phyloP scores from a whole-genome alignment of 1,139 yeast genomes.

The Saccharomyces hybrid region DNA sequence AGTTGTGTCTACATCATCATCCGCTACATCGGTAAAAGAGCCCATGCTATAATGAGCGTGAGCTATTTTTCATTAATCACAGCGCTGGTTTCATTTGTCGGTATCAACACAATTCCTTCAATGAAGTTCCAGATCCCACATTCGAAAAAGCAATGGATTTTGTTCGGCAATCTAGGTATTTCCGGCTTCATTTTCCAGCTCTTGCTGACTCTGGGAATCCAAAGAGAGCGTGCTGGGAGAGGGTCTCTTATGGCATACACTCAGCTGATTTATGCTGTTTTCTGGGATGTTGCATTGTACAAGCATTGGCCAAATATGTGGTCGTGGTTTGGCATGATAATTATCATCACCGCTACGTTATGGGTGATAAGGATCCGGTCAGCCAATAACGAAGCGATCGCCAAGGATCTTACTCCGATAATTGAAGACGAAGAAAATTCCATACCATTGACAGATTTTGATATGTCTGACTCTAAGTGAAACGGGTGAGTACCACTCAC shows the following conservation, averaged over 20 bases:
- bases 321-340: conserved; percentile 58
- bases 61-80: conserved; percentile 64
- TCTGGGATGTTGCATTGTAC: conserved; percentile 70
- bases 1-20: conserved; percentile 64
- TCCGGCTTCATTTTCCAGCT: conserved; percentile 81
- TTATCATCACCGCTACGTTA: conserved; percentile 62
- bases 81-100: conserved; percentile 45
- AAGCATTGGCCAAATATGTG: conserved; percentile 62
- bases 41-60: conserved; percentile 75
- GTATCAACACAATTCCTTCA: conserved; percentile 49
- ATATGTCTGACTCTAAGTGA: background rate
- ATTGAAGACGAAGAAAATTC: background rate
- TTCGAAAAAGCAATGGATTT: conserved; percentile 52
- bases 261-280: conserved; percentile 66
- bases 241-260: conserved; percentile 71
- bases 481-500: background rate
- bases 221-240: conserved; percentile 70
- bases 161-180: conserved; percentile 55
- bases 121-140: conserved; percentile 55
- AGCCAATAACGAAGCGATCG: conserved; percentile 15
- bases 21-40: conserved; percentile 65
- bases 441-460: background rate
- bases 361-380: conserved; percentile 41
- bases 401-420: background rate
- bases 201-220: conserved; percentile 73